phyloP scores from a whole-genome alignment of 106 monocot species.

The Platanthera guangdongensis region DNA sequence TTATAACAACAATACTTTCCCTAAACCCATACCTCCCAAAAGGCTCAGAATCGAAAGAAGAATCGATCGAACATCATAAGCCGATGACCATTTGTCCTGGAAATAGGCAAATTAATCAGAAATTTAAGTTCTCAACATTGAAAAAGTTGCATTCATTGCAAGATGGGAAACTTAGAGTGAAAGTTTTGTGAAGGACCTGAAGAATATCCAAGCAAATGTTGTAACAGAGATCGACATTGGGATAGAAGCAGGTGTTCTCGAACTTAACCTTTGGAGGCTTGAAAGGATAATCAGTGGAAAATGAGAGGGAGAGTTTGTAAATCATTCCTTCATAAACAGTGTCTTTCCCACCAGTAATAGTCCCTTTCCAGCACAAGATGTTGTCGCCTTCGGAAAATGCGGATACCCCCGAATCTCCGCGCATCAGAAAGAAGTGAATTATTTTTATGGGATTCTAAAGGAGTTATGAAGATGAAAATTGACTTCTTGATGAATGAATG shows the following conservation, averaged over 20 bases:
- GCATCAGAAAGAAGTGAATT: conserved; percentile 44
- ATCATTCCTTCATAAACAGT: conserved; percentile 83
- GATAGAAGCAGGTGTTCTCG: conserved; percentile 77
- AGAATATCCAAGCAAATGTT: conserved; percentile 98
- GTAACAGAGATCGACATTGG: conserved; percentile 73
- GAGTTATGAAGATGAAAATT: not conserved
- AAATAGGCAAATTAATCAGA: not conserved
- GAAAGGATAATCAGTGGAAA: conserved; percentile 83
- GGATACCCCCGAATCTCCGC: conserved; percentile 85
- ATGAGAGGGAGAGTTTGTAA: conserved; percentile 76
- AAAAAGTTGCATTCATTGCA: not conserved
- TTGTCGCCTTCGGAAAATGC: conserved; percentile 98
- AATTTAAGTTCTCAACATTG: not conserved
- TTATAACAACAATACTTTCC: too few relatives aligned
- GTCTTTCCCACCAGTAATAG: conserved; percentile 79
- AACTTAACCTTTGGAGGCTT: conserved; percentile 97
- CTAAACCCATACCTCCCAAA: conserved; percentile 52
- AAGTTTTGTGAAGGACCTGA: conserved; percentile 37
- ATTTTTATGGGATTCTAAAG: not conserved
- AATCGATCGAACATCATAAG: conserved; percentile 84
- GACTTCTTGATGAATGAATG: too few relatives aligned
- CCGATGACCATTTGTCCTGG: conserved; percentile 99
- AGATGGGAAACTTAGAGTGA: not conserved
- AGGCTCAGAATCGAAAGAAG: conserved; percentile 86
- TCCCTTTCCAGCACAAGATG: conserved; percentile 90